phyloP scores from a whole-genome alignment of 805 yeast species.

The Wickerhamiella sorbophila region DNA sequence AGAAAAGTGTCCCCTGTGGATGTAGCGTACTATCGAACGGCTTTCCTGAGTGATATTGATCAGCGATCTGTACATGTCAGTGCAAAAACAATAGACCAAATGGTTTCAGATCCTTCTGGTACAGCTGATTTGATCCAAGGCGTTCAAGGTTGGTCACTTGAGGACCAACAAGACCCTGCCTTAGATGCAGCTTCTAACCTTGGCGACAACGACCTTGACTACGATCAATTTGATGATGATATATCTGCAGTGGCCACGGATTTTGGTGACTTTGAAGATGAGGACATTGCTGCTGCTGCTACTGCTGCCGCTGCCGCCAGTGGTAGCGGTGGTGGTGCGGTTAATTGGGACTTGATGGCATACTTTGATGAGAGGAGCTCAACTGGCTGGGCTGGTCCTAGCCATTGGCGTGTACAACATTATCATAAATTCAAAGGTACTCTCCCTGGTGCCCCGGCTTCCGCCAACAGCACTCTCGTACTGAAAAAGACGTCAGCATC shows the following conservation, averaged over 20 bases:
- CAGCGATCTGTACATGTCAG: constrained; percentile 2
- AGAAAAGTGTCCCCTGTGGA: background rate
- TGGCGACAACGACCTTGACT: constrained; percentile 1
- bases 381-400: background rate
- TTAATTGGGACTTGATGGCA: constrained; percentile 1
- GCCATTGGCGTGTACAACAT: constrained; percentile 1
- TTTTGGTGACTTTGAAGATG: constrained; percentile 2
- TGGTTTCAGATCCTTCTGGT: constrained; percentile 14
- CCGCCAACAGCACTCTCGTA: background rate
- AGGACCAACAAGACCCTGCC: constrained; percentile 8
- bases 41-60: background rate
- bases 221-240: background rate
- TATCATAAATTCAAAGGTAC: background rate
- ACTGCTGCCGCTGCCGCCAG: background rate
- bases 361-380: background rate
- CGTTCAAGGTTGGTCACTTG: constrained; percentile 14
- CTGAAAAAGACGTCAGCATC: background rate
- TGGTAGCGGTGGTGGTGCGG: background rate
- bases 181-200: background rate
- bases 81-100: constrained; percentile 9
- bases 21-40: background rate
- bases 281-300: background rate
- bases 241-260: background rate
- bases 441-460: background rate
- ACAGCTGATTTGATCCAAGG: constrained; percentile 10